These are phyloP conservation scores for Gillenia trifoliata DNA, from an alignment of 306 rosid species.

Conservation along the genomic window DNA sequence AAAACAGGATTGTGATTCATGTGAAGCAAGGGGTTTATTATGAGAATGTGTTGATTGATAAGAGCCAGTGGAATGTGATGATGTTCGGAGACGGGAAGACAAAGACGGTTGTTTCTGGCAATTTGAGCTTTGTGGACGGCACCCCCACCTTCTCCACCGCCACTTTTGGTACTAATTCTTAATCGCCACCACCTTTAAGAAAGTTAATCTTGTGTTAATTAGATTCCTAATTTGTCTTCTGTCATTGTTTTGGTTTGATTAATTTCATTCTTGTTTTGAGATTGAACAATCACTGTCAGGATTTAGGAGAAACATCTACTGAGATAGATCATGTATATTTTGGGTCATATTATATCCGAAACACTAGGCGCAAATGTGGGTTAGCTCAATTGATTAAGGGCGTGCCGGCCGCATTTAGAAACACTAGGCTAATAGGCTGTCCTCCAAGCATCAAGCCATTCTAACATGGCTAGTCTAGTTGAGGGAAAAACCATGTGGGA, in stretches of 20 bases:
- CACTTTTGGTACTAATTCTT: constrained; percentile 61
- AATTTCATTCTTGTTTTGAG: not conserved
- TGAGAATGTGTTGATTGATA: constrained; percentile 71
- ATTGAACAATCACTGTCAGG: not conserved
- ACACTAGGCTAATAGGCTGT: not conserved
- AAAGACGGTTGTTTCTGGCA: constrained; percentile 56
- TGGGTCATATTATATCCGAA: not conserved
- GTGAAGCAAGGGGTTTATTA: constrained; percentile 70
- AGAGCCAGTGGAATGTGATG: constrained; percentile 85
- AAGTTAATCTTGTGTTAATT: not conserved
- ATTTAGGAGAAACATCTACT: not conserved
- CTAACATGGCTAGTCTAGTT: not conserved
- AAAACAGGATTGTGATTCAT: constrained; percentile 44
- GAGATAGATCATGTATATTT: not conserved
- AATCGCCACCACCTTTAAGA: not conserved
- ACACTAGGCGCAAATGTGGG: not conserved
- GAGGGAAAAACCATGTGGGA: not conserved
- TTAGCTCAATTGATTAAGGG: not conserved
- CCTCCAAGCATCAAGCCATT: not conserved
- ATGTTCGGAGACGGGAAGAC: constrained; percentile 70
- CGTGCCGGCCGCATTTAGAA: not conserved
- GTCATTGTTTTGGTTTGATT: not conserved
- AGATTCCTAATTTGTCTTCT: not conserved
- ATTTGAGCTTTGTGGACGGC: constrained; percentile 60
- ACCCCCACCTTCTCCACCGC: constrained; percentile 72